Percentiles rank a stretch among this genome's conserved stretches.
Evolutionary conservation across 371 early-diverging fungal species (phyloP).

Genomic region (Mucor mucedo): DNA sequence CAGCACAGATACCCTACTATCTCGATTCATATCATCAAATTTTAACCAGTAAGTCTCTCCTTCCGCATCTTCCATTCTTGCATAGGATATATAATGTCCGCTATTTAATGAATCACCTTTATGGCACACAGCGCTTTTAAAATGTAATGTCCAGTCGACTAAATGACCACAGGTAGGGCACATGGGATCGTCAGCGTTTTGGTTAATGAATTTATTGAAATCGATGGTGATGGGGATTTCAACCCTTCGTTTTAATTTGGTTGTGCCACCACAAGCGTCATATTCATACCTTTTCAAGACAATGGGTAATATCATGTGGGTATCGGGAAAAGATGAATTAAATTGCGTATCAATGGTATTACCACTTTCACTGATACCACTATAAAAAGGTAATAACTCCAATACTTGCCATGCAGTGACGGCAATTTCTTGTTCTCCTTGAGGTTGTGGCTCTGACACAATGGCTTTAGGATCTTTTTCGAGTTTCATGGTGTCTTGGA

Average conservation of each 20-base stretch:
- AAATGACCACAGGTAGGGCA: conserved; percentile 32
- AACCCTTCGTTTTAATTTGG: conserved; percentile 46
- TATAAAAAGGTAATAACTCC: conserved; percentile 61
- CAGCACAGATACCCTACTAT: conserved; percentile 33
- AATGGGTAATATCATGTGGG: conserved; percentile 57
- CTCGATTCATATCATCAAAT: conserved; percentile 46
- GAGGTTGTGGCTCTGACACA: neutral
- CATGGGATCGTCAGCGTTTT: conserved; percentile 33
- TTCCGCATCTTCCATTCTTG: conserved; percentile 24
- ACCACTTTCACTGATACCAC: conserved; percentile 59
- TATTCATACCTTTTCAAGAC: conserved; percentile 56
- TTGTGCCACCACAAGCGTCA: conserved; percentile 36
- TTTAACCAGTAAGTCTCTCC: conserved; percentile 11
- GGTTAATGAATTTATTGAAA: conserved; percentile 56
- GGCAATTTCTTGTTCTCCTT: conserved; percentile 18
- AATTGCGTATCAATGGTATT: conserved; percentile 43
- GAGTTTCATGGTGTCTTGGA: neutral
- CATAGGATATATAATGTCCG: conserved; percentile 64
- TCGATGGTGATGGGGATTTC: conserved; percentile 55
- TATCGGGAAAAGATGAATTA: conserved; percentile 51
- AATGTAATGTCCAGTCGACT: conserved; percentile 55
- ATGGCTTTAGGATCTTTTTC: neutral
- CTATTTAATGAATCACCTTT: conserved; percentile 46
- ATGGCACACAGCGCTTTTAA: conserved; percentile 65
- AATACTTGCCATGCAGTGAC: conserved; percentile 67